Percentiles rank a stretch among this genome's conserved stretches.
Conservation (phyloP, 1,284 basidiomycete genomes). For the Bjerkandera adusta region DNA sequence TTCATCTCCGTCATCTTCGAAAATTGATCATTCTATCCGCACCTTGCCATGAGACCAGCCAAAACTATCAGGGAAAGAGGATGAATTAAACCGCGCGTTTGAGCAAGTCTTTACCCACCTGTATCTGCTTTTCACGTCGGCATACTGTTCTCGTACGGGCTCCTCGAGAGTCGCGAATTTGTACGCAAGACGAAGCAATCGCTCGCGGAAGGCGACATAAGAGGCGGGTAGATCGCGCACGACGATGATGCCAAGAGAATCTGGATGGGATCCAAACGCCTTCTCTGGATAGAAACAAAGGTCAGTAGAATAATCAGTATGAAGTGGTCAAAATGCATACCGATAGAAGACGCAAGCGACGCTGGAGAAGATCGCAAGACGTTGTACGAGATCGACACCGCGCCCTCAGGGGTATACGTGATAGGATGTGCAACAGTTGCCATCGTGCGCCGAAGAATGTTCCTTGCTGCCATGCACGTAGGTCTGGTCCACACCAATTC, state of each 20-base stretch:
- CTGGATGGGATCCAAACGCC: constrained; percentile 78
- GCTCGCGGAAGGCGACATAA: constrained; percentile 63
- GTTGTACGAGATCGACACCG: constrained; percentile 70
- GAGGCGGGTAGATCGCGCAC: constrained; percentile 74
- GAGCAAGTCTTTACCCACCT: constrained; percentile 60
- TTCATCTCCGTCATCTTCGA: neutral
- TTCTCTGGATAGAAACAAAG: constrained; percentile 43
- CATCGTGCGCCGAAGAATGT: constrained; percentile 25
- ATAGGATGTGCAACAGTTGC: constrained; percentile 26
- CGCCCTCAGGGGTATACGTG: constrained; percentile 51
- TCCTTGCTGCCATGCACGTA: constrained; percentile 8
- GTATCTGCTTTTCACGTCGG: constrained; percentile 64
- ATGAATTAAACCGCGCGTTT: constrained; percentile 2
- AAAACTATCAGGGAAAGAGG: constrained; percentile 49
- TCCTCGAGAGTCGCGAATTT: constrained; percentile 73
- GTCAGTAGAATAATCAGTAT: constrained; percentile 1
- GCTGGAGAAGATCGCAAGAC: constrained; percentile 58
- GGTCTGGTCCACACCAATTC: too few species aligned
- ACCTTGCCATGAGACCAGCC: constrained; percentile 95
- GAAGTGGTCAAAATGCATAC: constrained; percentile 32
- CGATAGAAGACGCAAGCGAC: constrained; percentile 60
- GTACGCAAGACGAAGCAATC: constrained; percentile 71
- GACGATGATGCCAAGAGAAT: constrained; percentile 78
- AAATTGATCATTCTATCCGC: constrained; percentile 12
- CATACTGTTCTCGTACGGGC: constrained; percentile 63